Base-by-base conservation (phyloP, 2,329 filamentous ascomycete species). In the Orbilia ellipsospora region DNA sequence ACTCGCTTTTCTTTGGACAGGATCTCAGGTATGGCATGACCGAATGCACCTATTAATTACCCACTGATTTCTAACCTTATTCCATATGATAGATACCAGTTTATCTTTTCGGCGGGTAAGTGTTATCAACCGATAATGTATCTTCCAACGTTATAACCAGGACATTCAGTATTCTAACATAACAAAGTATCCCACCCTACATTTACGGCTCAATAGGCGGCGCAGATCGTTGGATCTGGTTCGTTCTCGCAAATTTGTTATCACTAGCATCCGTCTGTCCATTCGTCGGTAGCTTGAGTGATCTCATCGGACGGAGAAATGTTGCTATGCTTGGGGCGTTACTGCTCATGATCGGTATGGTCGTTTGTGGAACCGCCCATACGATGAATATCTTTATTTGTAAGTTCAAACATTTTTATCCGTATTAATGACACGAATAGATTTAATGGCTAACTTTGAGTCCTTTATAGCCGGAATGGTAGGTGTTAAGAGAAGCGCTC, bases 251-350 rank as follows among this genome's bases (percentile, higher is more conserved):
- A 15, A 86, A 88, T 77, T 82, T 89, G 5, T 84, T 89, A n/a
- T 84, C 86, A 1, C 84, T 86, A 56, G 87, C 87, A 1, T 86
- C 85, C 2, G 82, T 89, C 1, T 88, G 86, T 72, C 87, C 87
- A 8, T 89, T 92, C 78, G 89, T 92, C 1, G 90, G 90, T 10
- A 86, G 87, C 0, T 81, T 90, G 0, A 90, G 88, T 0, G 89
- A 90, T 82, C 82, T 90, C 5, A 82, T 90, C 57, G 88, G 89
- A 63, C 86, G 89, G 72, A 85, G 88, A 73, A 87, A 85, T 79
- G 87, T 90, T 45, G 88, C 83, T 15, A 78, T 89, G 26, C 81
- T 85, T 2, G 89, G 89, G 6, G 85, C 84, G 12, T 73, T 81
- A 0, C 82, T 88, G 45, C 82, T 90, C 62, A 83, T 88, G 31